These are phyloP conservation scores for Ceratobasidium sp. DNA, from an alignment of 1,284 basidiomycete species.

Conservation along the genomic window DNA sequence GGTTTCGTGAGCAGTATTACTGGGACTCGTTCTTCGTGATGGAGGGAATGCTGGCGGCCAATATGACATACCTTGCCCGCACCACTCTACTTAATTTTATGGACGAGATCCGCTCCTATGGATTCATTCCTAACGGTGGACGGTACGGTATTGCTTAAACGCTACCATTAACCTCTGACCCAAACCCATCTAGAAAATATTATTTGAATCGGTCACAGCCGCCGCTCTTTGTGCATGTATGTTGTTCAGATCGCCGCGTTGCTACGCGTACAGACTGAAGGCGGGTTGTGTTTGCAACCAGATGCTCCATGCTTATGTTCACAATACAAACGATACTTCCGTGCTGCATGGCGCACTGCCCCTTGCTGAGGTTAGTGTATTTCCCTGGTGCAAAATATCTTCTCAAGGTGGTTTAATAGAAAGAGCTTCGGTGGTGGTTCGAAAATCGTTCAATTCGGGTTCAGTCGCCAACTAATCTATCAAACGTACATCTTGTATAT, in stretches of 20 bases:
- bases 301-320: constrained; percentile 75
- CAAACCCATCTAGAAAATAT: constrained; percentile 61
- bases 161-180: neutral
- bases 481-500: constrained; percentile 71
- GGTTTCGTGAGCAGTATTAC: constrained; percentile 76
- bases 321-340: constrained; percentile 67
- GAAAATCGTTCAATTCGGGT: constrained; percentile 79
- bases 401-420: constrained; percentile 1
- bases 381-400: neutral
- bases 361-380: constrained; percentile 61
- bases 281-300: too few species aligned
- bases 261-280: too few species aligned
- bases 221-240: constrained; percentile 81
- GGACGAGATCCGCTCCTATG: constrained; percentile 83
- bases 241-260: constrained; percentile 51
- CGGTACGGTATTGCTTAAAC: constrained; percentile 53
- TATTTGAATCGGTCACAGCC: constrained; percentile 92
- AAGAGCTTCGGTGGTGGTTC: constrained; percentile 87
- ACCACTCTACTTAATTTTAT: constrained; percentile 89
- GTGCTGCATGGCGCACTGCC: constrained; percentile 72
- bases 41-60: constrained; percentile 80
- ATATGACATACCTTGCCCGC: constrained; percentile 78
- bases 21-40: constrained; percentile 73
- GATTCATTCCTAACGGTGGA: constrained; percentile 94
- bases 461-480: constrained; percentile 74